Percentiles rank a stretch among this genome's conserved stretches.
These are phyloP conservation scores for Oropetium thomaeum DNA, from an alignment of 176 grass and related monocot species.

Conservation along the genomic window DNA sequence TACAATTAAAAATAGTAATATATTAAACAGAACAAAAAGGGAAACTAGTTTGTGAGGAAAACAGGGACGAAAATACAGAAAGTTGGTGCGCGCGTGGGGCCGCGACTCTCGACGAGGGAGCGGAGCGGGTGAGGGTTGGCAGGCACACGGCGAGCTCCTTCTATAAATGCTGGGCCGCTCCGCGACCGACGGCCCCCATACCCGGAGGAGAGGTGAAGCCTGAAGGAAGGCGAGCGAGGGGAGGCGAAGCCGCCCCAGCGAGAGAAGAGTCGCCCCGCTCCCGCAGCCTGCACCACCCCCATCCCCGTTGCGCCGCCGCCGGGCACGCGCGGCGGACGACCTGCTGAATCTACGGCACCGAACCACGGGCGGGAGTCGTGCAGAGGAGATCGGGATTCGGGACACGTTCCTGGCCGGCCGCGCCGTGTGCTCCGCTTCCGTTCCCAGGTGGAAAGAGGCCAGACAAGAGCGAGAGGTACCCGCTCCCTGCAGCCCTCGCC, in stretches of 20 bases:
- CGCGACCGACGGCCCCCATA: not conserved
- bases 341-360: slow-evolving; percentile 8
- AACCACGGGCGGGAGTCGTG: not conserved
- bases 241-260: not conserved
- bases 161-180: slow-evolving; percentile 47
- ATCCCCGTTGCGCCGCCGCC: slow-evolving; percentile 5
- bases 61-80: slow-evolving; percentile 26
- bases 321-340: not conserved
- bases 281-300: slow-evolving; percentile 8
- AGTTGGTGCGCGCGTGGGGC: slow-evolving; percentile 18
- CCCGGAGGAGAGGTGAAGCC: slow-evolving; percentile 30
- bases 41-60: not conserved
- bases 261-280: slow-evolving; percentile 22
- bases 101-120: slow-evolving; percentile 6
- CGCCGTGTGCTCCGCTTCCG: slow-evolving; percentile 6
- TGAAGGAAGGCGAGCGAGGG: slow-evolving; percentile 31
- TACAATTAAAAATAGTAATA: not conserved
- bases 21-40: not conserved
- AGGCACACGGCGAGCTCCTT: not conserved
- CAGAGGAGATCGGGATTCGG: not conserved
- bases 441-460: slow-evolving; percentile 8
- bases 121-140: slow-evolving; percentile 24
- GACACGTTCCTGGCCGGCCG: not conserved
- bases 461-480: slow-evolving; percentile 44
- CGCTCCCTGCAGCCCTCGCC: not conserved